Evolutionary conservation across 768 basidiomycete genomes (phyloP), one percentile per base, ranked within the genome.

Genomic region (Omphalotus guepiniiformis): DNA sequence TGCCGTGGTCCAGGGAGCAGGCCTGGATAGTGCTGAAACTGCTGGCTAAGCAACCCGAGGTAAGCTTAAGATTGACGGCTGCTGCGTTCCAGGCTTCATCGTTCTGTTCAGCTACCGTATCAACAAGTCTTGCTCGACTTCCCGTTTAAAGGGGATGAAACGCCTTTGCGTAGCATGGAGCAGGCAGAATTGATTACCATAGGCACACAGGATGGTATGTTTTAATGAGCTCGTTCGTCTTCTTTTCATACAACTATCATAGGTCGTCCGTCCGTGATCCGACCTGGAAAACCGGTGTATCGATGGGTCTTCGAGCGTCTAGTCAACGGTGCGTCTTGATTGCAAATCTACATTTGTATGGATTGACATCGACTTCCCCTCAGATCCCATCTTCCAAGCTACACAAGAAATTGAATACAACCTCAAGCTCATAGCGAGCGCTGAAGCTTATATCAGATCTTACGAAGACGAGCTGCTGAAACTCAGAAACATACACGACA

Each of bases 121-220:
- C 79, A 92, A 46, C 82, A 91, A 18, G 71, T 89, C 3, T 67
- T 98, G 43, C 65, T 87, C 41, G 85, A 90, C 42, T 85, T 85
- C 59, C 91, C 89, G 0, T 96, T 94, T 79, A 93, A 92, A 60
- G 90, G 87, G n/a, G 84, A 93, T 53, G 93, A 95, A 59, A 68
- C 71, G 15, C 73, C 89, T 2, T 60, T 98, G 46, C 76, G 90
- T 51, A 79, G 75, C 23, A 84, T 98, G 81, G 95, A 97, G 60
- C 85, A 90, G 51, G 83, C 85, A 4, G 94, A 91, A 67, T 64
- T 98, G 42, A 90, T 99, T 51, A 71, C 83, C 1, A 85, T 99
- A 38, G 76, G 75, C 6, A 90, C 87, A 5, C 63, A 74, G 16
- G 82, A 95, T 51, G 89, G 91, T 85, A 26, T 26, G 67, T 53